Evolutionary conservation across 305 asterid genomes (phyloP).

Genomic region (Fraxinus floribunda): DNA sequence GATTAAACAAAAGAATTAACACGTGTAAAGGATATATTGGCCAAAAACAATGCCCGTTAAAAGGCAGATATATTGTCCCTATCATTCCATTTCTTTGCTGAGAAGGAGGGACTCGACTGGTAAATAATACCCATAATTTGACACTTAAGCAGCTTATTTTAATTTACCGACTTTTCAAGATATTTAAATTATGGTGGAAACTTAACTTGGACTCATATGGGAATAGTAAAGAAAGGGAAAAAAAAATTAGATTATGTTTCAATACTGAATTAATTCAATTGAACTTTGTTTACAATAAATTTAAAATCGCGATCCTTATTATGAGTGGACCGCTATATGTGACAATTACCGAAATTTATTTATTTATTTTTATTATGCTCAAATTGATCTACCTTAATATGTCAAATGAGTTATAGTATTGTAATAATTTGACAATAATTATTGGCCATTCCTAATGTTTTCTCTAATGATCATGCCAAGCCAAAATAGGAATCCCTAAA

Average conservation of each 20-base stretch:
- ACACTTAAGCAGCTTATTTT: background rate
- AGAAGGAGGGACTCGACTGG: constrained; percentile 18
- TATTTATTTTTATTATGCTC: background rate
- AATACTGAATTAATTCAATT: background rate
- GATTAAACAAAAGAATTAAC: background rate
- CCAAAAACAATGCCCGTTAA: background rate
- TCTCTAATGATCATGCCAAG: background rate
- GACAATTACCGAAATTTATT: background rate
- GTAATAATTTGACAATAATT: background rate
- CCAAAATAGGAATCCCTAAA: background rate
- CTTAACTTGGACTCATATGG: background rate
- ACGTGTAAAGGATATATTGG: background rate
- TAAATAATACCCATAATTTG: background rate
- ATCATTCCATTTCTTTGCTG: constrained; percentile 30
- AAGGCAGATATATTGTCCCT: constrained; percentile 22
- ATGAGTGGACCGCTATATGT: background rate
- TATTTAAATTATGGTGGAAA: background rate
- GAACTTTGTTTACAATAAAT: background rate
- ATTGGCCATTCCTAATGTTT: background rate
- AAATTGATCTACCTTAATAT: no score
- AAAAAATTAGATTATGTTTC: background rate
- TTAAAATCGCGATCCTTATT: background rate
- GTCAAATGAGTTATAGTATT: background rate
- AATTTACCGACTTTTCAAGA: background rate
- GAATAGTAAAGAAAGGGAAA: background rate